Evolutionary conservation across 495 filamentous ascomycete species (phyloP), one percentile per base, ranked within the genome.

Genomic region (Trichoderma gamsii): DNA sequence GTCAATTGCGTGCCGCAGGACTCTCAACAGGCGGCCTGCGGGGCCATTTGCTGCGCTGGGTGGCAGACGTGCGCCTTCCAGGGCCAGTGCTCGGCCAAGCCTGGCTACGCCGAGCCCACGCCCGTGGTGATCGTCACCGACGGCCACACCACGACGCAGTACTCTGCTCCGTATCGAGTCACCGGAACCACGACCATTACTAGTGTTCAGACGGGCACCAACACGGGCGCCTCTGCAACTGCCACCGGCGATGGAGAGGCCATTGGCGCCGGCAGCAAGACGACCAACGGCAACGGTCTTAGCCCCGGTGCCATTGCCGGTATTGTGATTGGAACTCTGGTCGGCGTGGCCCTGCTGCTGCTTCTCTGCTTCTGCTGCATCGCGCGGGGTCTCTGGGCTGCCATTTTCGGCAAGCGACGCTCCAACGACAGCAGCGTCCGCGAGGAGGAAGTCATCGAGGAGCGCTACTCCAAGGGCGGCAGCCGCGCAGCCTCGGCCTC

Each of bases 261-360:
- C 23, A 78, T 80, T 6, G 74, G 79, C 0, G 72, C 79, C 66
- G 52, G 82, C 73, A 23, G 75, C 73, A 13, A 72, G 70, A 49
- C 77, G 66, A 68, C 70, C 67, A 64, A 81, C 74, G 44, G 82
- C 68, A 80, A 83, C 65, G 84, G 85, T 61, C 81, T 97, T 63
- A 92, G 89, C 73, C 87, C 85, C 64, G 93, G 93, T 68, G 93
- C 92, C 29, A 97, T 97, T 72, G 93, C 93, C n/a, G 93, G 93
- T 56, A 97, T 97, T 71, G 93, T 97, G 70, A 90, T 97, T 64
- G 93, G 93, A 70, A 86, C 88, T 6, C 85, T 97, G 71, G 86
- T 85, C n/a, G 93, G 89, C 72, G 82, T 92, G 27, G 75, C 88
- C 64, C 76, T 96, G 2, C 81, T 96, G 18, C 73, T 91, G 13